phyloP scores from a whole-genome alignment of 1,284 basidiomycete genomes.

The Ceratobasidium sp. region DNA sequence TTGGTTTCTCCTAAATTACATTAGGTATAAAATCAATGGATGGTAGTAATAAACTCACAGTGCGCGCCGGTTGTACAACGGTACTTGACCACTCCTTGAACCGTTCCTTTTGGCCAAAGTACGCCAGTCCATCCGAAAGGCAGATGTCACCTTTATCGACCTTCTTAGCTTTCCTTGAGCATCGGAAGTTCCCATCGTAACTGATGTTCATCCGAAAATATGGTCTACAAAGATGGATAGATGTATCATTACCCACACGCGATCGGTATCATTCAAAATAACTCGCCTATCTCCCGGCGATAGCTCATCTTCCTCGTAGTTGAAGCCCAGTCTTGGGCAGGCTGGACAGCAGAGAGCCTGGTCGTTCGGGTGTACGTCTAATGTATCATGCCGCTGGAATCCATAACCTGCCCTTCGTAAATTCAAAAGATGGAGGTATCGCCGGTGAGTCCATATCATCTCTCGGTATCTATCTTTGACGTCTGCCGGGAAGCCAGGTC shows the following conservation, averaged over 20 bases:
- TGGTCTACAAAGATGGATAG: too few relatives aligned
- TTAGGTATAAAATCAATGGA: too few relatives aligned
- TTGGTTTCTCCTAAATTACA: not conserved
- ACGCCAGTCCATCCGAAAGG: not conserved
- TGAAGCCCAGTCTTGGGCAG: not conserved
- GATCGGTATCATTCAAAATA: too few relatives aligned
- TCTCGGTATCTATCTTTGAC: slow-evolving; percentile 23
- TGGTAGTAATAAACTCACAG: not conserved
- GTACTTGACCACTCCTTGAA: not conserved
- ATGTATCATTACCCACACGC: too few relatives aligned
- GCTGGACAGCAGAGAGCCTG: not conserved
- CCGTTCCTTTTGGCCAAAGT: not conserved
- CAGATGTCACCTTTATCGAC: too few relatives aligned
- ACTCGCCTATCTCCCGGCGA: not conserved
- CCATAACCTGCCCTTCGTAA: too few relatives aligned
- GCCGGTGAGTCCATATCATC: not conserved
- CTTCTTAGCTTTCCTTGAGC: not conserved
- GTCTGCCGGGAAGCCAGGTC: not conserved
- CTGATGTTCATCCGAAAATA: not conserved
- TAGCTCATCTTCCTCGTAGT: not conserved
- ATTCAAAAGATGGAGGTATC: not conserved
- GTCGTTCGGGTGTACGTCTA: not conserved
- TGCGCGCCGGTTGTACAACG: not conserved
- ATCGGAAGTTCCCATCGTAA: slow-evolving; percentile 2
- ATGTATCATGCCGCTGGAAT: not conserved